Conservation (phyloP, 2,329 filamentous ascomycete genomes). For the Tolypocladium paradoxum region DNA sequence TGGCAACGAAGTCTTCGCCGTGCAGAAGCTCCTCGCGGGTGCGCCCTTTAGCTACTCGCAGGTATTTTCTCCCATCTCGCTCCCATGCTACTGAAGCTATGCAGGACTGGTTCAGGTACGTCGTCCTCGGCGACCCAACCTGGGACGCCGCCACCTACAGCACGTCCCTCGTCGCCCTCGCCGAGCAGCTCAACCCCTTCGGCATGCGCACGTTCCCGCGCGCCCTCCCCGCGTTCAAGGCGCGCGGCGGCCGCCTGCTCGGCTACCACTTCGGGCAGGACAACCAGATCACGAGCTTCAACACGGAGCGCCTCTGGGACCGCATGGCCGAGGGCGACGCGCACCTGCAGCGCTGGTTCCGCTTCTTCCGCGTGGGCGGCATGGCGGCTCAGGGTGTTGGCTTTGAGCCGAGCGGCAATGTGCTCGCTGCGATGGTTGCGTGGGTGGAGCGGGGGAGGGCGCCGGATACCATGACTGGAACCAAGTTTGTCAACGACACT, state of each 20-base stretch:
- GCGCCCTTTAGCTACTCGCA: conserved; percentile 11
- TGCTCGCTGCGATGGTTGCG: conserved; percentile 34
- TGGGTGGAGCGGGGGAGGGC: conserved; percentile 34
- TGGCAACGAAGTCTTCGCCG: conserved; percentile 29
- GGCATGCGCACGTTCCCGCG: conserved; percentile 26
- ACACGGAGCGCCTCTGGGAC: conserved; percentile 13
- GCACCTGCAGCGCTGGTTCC: conserved; percentile 30
- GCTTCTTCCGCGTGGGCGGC: conserved; percentile 33
- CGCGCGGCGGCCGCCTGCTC: conserved; percentile 30
- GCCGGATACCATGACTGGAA: conserved; percentile 27
- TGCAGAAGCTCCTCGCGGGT: conserved; percentile 25
- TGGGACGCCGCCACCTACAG: conserved; percentile 24
- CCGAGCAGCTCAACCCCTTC: conserved; percentile 23
- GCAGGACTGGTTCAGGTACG: conserved; percentile 27
- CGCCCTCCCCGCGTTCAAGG: conserved; percentile 25
- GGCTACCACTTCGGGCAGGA: conserved; percentile 35
- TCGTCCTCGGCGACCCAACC: conserved; percentile 25
- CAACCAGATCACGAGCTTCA: conserved; percentile 25
- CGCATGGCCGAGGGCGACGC: conserved; percentile 19
- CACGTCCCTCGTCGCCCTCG: conserved; percentile 28
- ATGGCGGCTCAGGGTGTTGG: conserved; percentile 8
- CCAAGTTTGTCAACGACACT: conserved; percentile 19
- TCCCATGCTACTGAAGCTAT: no score
- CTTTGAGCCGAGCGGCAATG: conserved; percentile 28
- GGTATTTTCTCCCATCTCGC: no score